phyloP scores from a whole-genome alignment of 2,329 filamentous ascomycete species.

The Aspergillus tanneri region DNA sequence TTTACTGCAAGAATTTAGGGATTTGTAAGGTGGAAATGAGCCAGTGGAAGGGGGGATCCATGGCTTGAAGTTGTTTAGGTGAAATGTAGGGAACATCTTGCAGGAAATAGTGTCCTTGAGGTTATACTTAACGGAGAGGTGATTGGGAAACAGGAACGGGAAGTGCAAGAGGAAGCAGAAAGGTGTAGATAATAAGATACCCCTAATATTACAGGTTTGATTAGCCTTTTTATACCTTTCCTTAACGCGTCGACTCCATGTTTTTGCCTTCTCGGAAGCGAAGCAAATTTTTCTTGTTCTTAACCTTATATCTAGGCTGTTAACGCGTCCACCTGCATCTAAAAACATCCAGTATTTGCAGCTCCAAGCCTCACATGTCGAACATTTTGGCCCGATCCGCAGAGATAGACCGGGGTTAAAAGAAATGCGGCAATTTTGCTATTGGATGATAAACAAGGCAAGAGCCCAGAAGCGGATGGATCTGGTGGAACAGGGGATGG shows the following conservation, averaged over 20 bases:
- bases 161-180: neutral
- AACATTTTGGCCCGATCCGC: too few species aligned
- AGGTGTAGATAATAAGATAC: neutral
- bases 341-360: neutral
- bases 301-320: neutral
- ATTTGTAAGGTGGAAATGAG: too few species aligned
- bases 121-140: neutral
- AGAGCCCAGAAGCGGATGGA: too few species aligned
- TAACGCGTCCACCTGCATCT: neutral
- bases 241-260: too few species aligned
- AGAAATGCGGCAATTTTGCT: too few species aligned
- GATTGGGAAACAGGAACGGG: too few species aligned
- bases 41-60: too few species aligned
- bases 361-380: neutral
- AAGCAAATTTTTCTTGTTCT: neutral
- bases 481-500: too few species aligned
- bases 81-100: too few species aligned
- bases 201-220: neutral
- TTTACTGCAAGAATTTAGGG: neutral
- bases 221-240: slow-evolving; percentile 6
- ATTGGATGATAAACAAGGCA: too few species aligned
- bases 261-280: too few species aligned
- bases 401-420: too few species aligned
- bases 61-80: slow-evolving; percentile 4
- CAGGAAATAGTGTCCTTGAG: neutral